A percentile compares a stretch with the other conserved stretches of the same genome.
Evolutionary conservation across 495 filamentous ascomycete genomes (phyloP).

Genomic region (Bombardia bombarda): DNA sequence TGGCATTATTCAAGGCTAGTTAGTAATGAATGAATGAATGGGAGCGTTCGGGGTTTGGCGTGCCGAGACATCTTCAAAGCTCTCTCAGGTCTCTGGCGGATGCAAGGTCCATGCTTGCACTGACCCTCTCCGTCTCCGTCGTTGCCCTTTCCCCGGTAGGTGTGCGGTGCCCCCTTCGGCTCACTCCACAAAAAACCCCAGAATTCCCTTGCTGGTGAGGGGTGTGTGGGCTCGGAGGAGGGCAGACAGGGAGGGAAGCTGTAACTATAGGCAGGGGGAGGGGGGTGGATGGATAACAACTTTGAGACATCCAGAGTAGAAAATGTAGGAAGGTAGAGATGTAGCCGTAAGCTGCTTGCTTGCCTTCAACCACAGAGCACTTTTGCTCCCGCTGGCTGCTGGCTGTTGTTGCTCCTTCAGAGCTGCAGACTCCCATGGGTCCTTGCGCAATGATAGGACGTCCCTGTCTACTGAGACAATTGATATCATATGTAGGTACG

Average conservation of each 20-base stretch:
- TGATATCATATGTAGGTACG: neutral
- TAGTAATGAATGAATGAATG: neutral
- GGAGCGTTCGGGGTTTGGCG: neutral
- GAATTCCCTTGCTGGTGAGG: no score
- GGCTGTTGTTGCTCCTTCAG: neutral
- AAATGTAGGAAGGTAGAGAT: no score
- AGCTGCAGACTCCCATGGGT: neutral
- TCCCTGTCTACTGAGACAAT: neutral
- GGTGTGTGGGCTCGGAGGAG: neutral
- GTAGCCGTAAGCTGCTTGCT: no score
- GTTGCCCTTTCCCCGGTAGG: neutral
- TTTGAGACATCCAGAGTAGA: neutral
- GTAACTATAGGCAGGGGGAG: neutral
- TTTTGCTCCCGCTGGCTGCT: no score
- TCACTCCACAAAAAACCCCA: neutral
- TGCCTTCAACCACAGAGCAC: no score
- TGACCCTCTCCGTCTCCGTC: no score
- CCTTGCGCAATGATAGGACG: neutral
- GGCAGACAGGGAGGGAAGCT: neutral
- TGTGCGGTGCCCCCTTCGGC: neutral
- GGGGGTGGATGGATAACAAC: neutral
- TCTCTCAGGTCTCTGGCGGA: no score
- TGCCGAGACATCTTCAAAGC: constrained; percentile 5
- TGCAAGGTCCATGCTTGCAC: constrained; percentile 2
- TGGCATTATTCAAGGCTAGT: no score